Base-by-base conservation (phyloP, 192 early-diverging fungal species). In the Backusella psychrophila region DNA sequence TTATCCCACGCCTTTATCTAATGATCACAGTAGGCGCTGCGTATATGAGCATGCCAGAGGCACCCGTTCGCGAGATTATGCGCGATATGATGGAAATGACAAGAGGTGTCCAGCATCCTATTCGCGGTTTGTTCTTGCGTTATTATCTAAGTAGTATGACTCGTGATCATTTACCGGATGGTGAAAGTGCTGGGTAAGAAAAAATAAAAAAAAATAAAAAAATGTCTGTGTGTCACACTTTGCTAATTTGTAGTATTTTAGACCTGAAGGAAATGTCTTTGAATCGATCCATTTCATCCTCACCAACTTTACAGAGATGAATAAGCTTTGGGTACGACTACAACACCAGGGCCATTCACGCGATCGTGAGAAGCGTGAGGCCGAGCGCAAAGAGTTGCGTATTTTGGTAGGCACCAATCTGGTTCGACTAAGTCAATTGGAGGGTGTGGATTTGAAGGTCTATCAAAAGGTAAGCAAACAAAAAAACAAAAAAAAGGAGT, bases 41-140 rank as follows among this genome's bases (percentile, higher is more conserved):
- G 2, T 99, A 96, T 82, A 98, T 99, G 97, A 91, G 94, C 75
- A 92, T 98, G 77, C 87, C 90, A 14, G 94, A 96, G 56, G 92
- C 97, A 4, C 97, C 97, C 1, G 93, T 98, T n/a, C 94, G 94
- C 75, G 97, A 98, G 75, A 90, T 99, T 71, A 96, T 99, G 95
- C 89, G 94, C 80, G 98, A 99, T 83, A 97, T 99, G 97, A 89
- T 99, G 80, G 98, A 99, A 77, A 99, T 99, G 98, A 85, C 94
- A 14, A 88, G 97, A 31, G 98, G 97, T 75, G 98, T 99, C n/a
- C 98, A 99, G 86, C 98, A 99, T 78, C 97, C 98, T 11, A 98
- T 94, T 14, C 91, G 98, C 52, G 98, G 98, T 4, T 85, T 99
- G 73, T 99, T 99, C 84, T 82, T 99, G 78, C 89, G 98, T 75